Percentiles rank a stretch among this genome's conserved stretches.
Evolutionary conservation across 306 rosid species (phyloP).

Genomic region (Pueraria montana): DNA sequence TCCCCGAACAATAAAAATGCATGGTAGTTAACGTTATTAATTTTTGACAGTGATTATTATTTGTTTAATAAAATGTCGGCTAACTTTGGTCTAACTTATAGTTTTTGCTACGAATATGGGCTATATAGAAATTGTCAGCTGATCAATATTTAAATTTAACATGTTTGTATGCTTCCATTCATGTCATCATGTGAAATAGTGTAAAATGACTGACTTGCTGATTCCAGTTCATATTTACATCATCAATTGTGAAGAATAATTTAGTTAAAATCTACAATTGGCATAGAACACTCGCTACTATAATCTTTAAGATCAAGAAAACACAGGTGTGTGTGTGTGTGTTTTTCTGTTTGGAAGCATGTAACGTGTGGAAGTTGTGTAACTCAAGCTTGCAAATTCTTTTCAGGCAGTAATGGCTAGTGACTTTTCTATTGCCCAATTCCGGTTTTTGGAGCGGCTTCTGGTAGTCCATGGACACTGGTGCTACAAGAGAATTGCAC

Average conservation of each 20-base stretch:
- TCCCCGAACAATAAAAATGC: slow-evolving; percentile 1
- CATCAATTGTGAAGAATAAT: neutral
- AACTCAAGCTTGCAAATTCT: slow-evolving; percentile 49
- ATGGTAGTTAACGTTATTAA: neutral
- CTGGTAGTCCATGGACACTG: slow-evolving; percentile 99
- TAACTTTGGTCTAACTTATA: slow-evolving; percentile 8
- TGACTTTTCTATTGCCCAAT: slow-evolving; percentile 94
- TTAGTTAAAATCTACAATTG: slow-evolving; percentile 26
- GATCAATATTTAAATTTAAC: slow-evolving; percentile 20
- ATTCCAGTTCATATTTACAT: slow-evolving; percentile 35
- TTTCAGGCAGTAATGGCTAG: slow-evolving; percentile 99
- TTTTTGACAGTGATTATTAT: neutral
- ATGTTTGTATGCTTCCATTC: slow-evolving; percentile 20
- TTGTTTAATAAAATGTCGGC: slow-evolving; percentile 16
- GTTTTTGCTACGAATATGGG: slow-evolving; percentile 31
- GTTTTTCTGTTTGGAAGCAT: slow-evolving; percentile 38
- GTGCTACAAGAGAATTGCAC: slow-evolving; percentile 99
- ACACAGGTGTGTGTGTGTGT: neutral
- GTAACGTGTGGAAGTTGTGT: slow-evolving; percentile 33
- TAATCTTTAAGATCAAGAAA: slow-evolving; percentile 33
- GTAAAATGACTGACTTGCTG: slow-evolving; percentile 13
- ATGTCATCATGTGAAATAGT: slow-evolving; percentile 41
- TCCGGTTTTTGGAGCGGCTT: slow-evolving; percentile 95
- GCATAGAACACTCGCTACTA: slow-evolving; percentile 17
- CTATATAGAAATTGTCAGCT: slow-evolving; percentile 22